Evolutionary conservation across 2,329 filamentous ascomycete species (phyloP).

Genomic region (Stachybotrys echinatus): DNA sequence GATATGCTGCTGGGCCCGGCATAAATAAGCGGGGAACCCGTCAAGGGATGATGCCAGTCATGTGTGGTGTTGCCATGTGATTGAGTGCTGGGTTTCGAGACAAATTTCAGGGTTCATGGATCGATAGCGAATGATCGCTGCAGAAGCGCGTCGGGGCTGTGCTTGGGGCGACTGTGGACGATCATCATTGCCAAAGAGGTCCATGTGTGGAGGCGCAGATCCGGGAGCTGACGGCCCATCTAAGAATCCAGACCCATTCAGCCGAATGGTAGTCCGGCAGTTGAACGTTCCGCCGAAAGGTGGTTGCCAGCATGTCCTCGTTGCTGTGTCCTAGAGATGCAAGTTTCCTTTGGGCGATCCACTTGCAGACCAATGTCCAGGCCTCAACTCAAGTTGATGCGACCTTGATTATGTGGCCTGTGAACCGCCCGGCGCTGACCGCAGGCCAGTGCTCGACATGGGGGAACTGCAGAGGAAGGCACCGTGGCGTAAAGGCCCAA

Average conservation of each 20-base stretch:
- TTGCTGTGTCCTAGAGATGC: too few species aligned
- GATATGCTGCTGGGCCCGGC: not conserved
- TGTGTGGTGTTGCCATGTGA: not conserved
- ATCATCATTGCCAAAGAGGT: not conserved
- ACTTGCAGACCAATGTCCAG: too few species aligned
- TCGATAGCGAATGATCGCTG: not conserved
- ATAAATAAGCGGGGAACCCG: not conserved
- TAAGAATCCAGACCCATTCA: not conserved
- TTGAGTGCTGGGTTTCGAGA: not conserved
- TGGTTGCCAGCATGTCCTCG: too few species aligned
- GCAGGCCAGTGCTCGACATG: too few species aligned
- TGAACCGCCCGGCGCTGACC: too few species aligned
- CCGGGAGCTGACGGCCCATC: not conserved
- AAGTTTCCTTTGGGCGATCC: too few species aligned
- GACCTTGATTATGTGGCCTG: too few species aligned
- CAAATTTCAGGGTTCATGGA: not conserved
- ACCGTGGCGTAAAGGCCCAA: too few species aligned
- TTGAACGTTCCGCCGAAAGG: too few species aligned
- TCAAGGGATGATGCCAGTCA: not conserved
- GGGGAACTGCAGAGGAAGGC: too few species aligned
- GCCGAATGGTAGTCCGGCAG: too few species aligned
- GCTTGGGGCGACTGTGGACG: not conserved
- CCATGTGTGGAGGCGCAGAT: not conserved
- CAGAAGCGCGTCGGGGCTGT: not conserved
- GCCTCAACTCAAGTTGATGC: too few species aligned